Evolutionary conservation across 1,284 basidiomycete genomes (phyloP).

Genomic region (Puccinia sorghi): DNA sequence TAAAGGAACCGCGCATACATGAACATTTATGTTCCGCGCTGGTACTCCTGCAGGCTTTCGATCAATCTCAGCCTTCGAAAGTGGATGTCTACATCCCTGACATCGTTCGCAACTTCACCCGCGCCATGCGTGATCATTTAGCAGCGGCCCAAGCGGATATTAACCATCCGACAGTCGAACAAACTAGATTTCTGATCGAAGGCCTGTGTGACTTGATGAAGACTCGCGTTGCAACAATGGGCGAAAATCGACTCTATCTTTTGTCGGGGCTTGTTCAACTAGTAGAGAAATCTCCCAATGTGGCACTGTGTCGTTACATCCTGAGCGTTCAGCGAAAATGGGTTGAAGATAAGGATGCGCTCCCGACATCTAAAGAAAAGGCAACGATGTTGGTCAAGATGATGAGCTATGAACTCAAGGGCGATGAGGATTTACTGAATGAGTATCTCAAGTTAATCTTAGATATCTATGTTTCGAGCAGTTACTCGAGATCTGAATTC

Average conservation of each 20-base stretch:
- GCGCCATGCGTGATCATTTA: slow-evolving; percentile 85
- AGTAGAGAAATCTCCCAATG: slow-evolving; percentile 88
- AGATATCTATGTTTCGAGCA: slow-evolving; percentile 87
- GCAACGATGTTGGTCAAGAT: slow-evolving; percentile 86
- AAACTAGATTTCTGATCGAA: slow-evolving; percentile 61
- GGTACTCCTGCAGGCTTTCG: slow-evolving; percentile 82
- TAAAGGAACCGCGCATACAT: slow-evolving; percentile 64
- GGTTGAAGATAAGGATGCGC: slow-evolving; percentile 76
- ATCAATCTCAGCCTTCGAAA: slow-evolving; percentile 78
- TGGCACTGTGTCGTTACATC: slow-evolving; percentile 77
- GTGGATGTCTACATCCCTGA: slow-evolving; percentile 76
- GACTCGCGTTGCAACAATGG: slow-evolving; percentile 62
- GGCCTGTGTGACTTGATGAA: slow-evolving; percentile 63
- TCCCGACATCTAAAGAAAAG: slow-evolving; percentile 93
- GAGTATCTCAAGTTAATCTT: slow-evolving; percentile 87
- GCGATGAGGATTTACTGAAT: slow-evolving; percentile 73
- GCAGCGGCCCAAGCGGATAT: slow-evolving; percentile 61
- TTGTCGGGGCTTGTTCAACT: slow-evolving; percentile 73
- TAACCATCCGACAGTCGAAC: slow-evolving; percentile 56
- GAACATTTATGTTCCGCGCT: slow-evolving; percentile 77
- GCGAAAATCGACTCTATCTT: slow-evolving; percentile 67
- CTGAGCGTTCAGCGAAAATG: slow-evolving; percentile 85
- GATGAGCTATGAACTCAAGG: slow-evolving; percentile 75
- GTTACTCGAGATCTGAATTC: slow-evolving; percentile 83
- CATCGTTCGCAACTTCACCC: slow-evolving; percentile 81